phyloP scores from a whole-genome alignment of 108 stramenopile genomes.

The Cylindrotheca closterium region DNA sequence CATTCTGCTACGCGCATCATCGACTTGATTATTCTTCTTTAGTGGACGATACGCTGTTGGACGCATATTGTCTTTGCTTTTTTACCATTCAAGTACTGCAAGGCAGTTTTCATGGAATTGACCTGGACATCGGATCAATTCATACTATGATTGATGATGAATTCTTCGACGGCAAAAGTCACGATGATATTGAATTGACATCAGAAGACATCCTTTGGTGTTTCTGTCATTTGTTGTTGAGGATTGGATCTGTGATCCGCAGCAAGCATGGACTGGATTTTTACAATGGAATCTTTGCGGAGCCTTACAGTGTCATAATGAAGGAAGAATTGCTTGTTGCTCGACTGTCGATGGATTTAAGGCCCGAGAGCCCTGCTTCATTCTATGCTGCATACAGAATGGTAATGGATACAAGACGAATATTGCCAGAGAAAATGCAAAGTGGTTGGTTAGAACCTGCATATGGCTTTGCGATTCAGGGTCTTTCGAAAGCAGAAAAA shows the following conservation, averaged over 20 bases:
- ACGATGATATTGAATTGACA: slow-evolving; percentile 16
- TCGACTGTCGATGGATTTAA: slow-evolving; percentile 8
- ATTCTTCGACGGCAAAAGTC: slow-evolving; percentile 6
- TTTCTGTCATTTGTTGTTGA: slow-evolving; percentile 8
- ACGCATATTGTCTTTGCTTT: slow-evolving; percentile 14
- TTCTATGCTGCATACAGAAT: slow-evolving; percentile 1
- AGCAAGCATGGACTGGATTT: background rate
- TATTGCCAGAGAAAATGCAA: background rate
- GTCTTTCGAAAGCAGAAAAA: background rate
- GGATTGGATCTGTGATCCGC: slow-evolving; percentile 2
- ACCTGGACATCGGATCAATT: slow-evolving; percentile 12
- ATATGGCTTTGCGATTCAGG: slow-evolving; percentile 11
- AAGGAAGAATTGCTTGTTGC: slow-evolving; percentile 22
- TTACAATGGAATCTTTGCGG: slow-evolving; percentile 6
- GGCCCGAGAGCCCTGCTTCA: slow-evolving; percentile 14
- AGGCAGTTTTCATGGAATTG: slow-evolving; percentile 19
- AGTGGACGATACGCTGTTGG: background rate
- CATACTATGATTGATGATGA: slow-evolving; percentile 12
- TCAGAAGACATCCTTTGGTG: slow-evolving; percentile 21
- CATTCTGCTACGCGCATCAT: slow-evolving; percentile 4
- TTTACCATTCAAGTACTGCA: slow-evolving; percentile 12
- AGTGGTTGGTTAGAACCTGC: slow-evolving; percentile 5
- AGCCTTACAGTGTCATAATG: background rate
- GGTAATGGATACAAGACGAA: background rate
- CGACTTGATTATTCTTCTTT: slow-evolving; percentile 6